Evolutionary conservation across 768 basidiomycete genomes (phyloP).

Genomic region (Lactifluus hygrophoroides): DNA sequence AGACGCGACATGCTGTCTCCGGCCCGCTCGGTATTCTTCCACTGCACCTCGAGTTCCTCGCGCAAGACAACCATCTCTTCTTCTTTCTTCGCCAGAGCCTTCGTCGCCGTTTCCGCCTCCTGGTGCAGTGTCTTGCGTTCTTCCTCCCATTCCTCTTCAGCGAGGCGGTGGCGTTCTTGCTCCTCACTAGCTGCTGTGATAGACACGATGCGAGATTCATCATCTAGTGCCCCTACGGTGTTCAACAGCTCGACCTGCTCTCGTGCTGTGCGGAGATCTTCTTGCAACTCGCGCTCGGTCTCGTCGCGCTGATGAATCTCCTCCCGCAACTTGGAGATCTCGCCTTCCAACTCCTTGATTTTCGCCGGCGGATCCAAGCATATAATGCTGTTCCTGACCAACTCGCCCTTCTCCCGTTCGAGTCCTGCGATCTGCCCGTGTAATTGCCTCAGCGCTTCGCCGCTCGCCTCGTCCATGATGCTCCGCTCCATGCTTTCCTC

Average conservation of each 20-base stretch:
- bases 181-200: conserved; percentile 25
- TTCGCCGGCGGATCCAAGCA: conserved; percentile 15
- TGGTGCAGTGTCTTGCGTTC: conserved; percentile 39
- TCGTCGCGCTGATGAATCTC: conserved; percentile 41
- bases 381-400: conserved; percentile 21
- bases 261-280: conserved; percentile 45
- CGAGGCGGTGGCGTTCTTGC: conserved; percentile 34
- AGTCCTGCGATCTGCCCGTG: conserved; percentile 74
- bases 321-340: conserved; percentile 43
- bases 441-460: conserved; percentile 69
- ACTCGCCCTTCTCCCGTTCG: conserved; percentile 53
- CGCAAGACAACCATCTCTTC: conserved; percentile 37
- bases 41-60: conserved; percentile 61
- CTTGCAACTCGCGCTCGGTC: conserved; percentile 43
- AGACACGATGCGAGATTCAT: conserved; percentile 34
- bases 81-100: conserved; percentile 29
- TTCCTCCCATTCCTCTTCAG: conserved; percentile 41
- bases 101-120: conserved; percentile 30
- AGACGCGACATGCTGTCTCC: conserved; percentile 40
- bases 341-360: conserved; percentile 31
- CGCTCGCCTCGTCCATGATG: conserved; percentile 76
- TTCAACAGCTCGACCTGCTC: conserved; percentile 56
- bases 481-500: conserved; percentile 76
- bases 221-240: conserved; percentile 24
- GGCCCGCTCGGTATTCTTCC: conserved; percentile 52